Conservation (phyloP, 306 rosid genomes). For the Cucumis cinereus region DNA sequence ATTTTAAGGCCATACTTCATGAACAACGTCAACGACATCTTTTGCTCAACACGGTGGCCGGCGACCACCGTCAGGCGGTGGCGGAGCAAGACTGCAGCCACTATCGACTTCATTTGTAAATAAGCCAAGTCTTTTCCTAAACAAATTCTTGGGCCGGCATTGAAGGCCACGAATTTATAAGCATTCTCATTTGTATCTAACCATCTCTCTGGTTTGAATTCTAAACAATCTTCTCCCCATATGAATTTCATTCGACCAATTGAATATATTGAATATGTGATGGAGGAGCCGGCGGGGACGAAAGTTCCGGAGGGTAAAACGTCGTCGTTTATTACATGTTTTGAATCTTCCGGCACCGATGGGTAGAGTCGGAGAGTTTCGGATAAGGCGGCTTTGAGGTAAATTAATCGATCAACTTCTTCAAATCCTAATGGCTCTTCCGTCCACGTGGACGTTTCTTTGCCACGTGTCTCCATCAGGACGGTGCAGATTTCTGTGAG, state of each 20-base stretch:
- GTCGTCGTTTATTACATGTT: constrained; percentile 54
- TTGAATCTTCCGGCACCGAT: constrained; percentile 79
- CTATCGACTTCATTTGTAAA: constrained; percentile 84
- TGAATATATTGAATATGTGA: constrained; percentile 66
- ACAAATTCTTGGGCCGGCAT: constrained; percentile 82
- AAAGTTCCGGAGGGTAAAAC: constrained; percentile 53
- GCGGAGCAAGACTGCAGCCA: constrained; percentile 55
- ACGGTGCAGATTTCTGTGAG: constrained; percentile 49
- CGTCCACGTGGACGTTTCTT: constrained; percentile 30
- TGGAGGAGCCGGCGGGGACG: constrained; percentile 50
- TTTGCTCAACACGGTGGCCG: constrained; percentile 78
- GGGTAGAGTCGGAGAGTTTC: constrained; percentile 83
- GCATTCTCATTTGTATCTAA: constrained; percentile 43
- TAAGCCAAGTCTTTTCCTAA: constrained; percentile 85
- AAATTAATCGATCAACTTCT: constrained; percentile 60
- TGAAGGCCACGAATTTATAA: constrained; percentile 58
- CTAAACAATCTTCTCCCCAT: constrained; percentile 89
- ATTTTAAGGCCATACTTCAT: constrained; percentile 82
- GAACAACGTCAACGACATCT: constrained; percentile 87
- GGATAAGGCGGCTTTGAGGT: constrained; percentile 64
- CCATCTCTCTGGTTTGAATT: constrained; percentile 86
- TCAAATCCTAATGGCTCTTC: constrained; percentile 60
- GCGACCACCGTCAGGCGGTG: constrained; percentile 43
- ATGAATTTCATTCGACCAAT: constrained; percentile 67
- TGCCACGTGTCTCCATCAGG: constrained; percentile 59